Base-by-base conservation (phyloP, 2,329 filamentous ascomycete genomes). In the Monosporascus sp. region DNA sequence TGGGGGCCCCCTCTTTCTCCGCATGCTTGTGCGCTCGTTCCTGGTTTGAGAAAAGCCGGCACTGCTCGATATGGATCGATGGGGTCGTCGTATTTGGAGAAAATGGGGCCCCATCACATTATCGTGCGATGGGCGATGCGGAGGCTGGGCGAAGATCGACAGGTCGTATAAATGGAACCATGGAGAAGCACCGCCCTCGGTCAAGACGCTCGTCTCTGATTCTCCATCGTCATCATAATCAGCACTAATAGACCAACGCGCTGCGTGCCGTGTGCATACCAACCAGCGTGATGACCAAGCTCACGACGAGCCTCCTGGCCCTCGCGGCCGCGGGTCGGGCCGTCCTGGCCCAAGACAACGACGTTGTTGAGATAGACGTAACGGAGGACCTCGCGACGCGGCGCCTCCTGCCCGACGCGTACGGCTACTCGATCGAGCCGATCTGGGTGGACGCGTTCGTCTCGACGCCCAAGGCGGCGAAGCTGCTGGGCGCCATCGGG, bases 351-450 rank as follows among this genome's bases (percentile, higher is more conserved):
- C 58, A 61, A 48, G 57, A 59, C n/a, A 44, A 49, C 47, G 37
- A 47, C 50, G 43, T 27, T 5, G 24, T 51, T 22, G 53, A 49
- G 3, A 53, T 70, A 44, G 52, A 60, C 8, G 49, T 69, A 9
- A 65, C 62, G 3, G 52, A 45, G 4, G 56, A 58, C 53, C 58
- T 69, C 5, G 45, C 56, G n/a, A 63, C 63, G 11, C 60, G 65
- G 17, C 46, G 52, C 1, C 59, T 69, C 3, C 56, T 60, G 17
- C 60, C 58, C 5, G 66, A 69, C 50, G 65, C 65, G 7, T 66
- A 64, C 53, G 67, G 66, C 18, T 69, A 70, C 55, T 69, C 66
- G 8, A 60, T 70, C 52, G 66, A 70, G 57, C 67, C 67, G 7
- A 60, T 69, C 27, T 69, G 67, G 67, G 53, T 70, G 15, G 55